These are phyloP conservation scores for Aspergillus arachidicola DNA, from an alignment of 2,329 filamentous ascomycete species.

Conservation along the genomic window DNA sequence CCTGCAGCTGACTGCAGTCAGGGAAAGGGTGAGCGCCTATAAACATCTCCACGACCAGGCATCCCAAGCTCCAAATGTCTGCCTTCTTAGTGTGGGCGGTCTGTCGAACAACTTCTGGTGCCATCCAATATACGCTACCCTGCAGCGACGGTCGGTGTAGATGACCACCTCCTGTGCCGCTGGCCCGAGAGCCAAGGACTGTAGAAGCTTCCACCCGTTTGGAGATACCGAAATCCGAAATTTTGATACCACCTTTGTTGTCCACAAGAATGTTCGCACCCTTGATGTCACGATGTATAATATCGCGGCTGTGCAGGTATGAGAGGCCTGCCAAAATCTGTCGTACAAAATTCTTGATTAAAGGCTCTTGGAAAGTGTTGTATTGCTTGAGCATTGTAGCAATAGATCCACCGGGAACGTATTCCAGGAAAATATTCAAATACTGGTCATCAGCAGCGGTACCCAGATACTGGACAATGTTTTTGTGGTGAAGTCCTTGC, in stretches of 20 bases:
- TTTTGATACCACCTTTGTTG: slow-evolving; percentile 98
- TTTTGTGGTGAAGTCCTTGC: slow-evolving; percentile 89
- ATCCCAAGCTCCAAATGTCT: slow-evolving; percentile 97
- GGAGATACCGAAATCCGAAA: slow-evolving; percentile 97
- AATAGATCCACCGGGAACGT: slow-evolving; percentile 94
- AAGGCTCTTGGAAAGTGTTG: slow-evolving; percentile 86
- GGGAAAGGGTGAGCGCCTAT: slow-evolving; percentile 95
- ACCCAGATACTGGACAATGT: slow-evolving; percentile 97
- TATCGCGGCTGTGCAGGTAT: slow-evolving; percentile 91
- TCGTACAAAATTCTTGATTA: slow-evolving; percentile 94
- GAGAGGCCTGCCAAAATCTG: slow-evolving; percentile 92
- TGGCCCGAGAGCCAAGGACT: slow-evolving; percentile 59
- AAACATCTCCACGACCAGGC: slow-evolving; percentile 98
- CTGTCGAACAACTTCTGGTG: slow-evolving; percentile 96
- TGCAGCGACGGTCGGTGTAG: slow-evolving; percentile 74
- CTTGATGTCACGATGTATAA: slow-evolving; percentile 99
- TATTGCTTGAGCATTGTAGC: slow-evolving; percentile 99
- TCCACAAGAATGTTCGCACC: slow-evolving; percentile 98
- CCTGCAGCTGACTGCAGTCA: slow-evolving; percentile 94
- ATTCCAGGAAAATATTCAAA: slow-evolving; percentile 99
- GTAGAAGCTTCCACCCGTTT: slow-evolving; percentile 96
- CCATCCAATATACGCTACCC: slow-evolving; percentile 99
- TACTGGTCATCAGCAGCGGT: slow-evolving; percentile 88
- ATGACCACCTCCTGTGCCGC: slow-evolving; percentile 41
- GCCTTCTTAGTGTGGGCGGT: slow-evolving; percentile 98